Conservation (phyloP, 225 moss, liverwort and hornwort species). For the Sphagnum tenellum region DNA sequence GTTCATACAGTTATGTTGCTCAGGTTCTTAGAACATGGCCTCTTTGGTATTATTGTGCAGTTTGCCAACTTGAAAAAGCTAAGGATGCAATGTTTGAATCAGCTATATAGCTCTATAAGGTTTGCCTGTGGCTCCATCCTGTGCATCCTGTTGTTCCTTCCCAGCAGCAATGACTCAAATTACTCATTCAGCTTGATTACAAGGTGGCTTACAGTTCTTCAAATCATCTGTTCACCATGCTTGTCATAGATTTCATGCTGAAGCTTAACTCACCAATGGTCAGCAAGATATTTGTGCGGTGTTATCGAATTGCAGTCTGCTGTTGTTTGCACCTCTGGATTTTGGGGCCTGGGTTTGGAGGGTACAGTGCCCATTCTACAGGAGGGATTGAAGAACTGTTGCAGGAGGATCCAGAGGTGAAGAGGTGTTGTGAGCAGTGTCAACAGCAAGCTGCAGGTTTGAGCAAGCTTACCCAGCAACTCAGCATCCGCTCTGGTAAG, state of each 20-base stretch:
- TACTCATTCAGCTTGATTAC: too few relatives aligned
- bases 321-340: background rate
- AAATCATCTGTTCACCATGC: background rate
- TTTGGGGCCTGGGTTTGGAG: background rate
- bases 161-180: too few relatives aligned
- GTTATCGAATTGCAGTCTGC: too few relatives aligned
- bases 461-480: slow-evolving; percentile 1
- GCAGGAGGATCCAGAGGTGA: slow-evolving; percentile 6
- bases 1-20: too few relatives aligned
- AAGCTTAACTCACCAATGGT: too few relatives aligned
- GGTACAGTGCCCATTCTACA: background rate
- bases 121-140: background rate
- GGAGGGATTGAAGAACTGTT: slow-evolving; percentile 1
- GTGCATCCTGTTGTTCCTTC: background rate
- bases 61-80: slow-evolving; percentile 5
- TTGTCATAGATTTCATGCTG: background rate
- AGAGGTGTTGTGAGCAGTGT: slow-evolving; percentile 3
- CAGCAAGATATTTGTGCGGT: too few relatives aligned
- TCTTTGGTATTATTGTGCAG: too few relatives aligned
- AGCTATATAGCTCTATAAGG: slow-evolving; percentile 4
- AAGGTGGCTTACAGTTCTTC: too few relatives aligned
- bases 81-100: slow-evolving; percentile 5
- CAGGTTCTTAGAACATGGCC: too few relatives aligned
- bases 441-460: background rate
- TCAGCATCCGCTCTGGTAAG: slow-evolving; percentile 1